phyloP scores from a whole-genome alignment of 2,329 filamentous ascomycete species.

The Lachnellula suecica region DNA sequence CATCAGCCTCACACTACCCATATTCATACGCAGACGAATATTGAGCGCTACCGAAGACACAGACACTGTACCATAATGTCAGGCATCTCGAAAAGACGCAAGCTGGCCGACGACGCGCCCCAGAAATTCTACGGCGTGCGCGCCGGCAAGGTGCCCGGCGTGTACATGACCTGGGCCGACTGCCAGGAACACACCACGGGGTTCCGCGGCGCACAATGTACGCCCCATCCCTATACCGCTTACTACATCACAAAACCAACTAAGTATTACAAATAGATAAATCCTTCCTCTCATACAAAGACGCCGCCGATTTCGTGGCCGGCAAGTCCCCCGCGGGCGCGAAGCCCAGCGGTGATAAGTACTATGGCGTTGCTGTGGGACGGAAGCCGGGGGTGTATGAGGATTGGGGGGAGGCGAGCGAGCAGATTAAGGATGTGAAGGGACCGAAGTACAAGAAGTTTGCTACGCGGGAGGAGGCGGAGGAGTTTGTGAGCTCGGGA shows the following conservation, averaged over 20 bases:
- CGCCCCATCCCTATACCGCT: conserved; percentile 37
- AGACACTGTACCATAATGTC: conserved; percentile 11
- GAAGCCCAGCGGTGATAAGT: conserved; percentile 39
- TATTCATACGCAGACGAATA: background rate
- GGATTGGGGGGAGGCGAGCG: conserved; percentile 67
- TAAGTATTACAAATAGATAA: conserved; percentile 58
- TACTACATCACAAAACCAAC: background rate
- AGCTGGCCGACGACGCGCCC: conserved; percentile 16
- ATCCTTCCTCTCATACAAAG: conserved; percentile 69
- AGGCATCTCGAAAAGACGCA: conserved; percentile 27
- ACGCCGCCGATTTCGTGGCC: conserved; percentile 76
- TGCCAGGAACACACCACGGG: conserved; percentile 61
- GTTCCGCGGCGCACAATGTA: conserved; percentile 66
- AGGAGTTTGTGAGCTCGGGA: conserved; percentile 65
- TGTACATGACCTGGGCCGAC: conserved; percentile 62
- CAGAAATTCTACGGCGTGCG: conserved; percentile 64
- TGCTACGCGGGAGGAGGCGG: conserved; percentile 66
- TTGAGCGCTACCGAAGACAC: background rate
- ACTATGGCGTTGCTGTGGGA: conserved; percentile 63
- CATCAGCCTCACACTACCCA: background rate
- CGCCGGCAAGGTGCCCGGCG: conserved; percentile 54
- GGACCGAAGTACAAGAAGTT: conserved; percentile 72
- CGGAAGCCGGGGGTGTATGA: conserved; percentile 57
- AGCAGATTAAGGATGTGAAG: conserved; percentile 73
- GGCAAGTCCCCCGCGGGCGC: conserved; percentile 46